Base-by-base conservation (phyloP, 768 basidiomycete species). In the Mycena metata region DNA sequence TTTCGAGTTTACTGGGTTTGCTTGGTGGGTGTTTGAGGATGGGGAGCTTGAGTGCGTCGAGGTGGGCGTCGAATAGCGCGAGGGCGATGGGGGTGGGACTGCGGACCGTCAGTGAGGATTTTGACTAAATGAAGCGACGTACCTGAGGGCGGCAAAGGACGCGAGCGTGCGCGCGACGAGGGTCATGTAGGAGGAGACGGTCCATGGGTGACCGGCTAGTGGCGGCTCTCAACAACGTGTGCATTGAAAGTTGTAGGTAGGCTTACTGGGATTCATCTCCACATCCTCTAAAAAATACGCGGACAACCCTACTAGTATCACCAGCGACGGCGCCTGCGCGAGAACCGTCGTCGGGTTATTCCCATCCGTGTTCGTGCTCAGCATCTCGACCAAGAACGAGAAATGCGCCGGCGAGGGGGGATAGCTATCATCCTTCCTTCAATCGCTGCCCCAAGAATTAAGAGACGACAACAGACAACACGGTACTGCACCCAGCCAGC, bases 281-380 rank as follows among this genome's bases (percentile, higher is more conserved):
- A 66, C 66, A 49, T 70, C 72, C 15, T 71, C 55, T 36, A 77
- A 55, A 65, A 91, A 88, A 76, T 89, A 91, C 9, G 79, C 73
- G 3, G 91, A 91, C 0, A 84, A 83, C 67, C 92, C 91, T 55
- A 86, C 83, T 19, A 93, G 74, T 36, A 93, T 81, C 23, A 92
- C 69, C n/a, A 91, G 76, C 36, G 81, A 80, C 5, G 90, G 89
- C 0, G 82, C 70, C 41, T 73, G 71, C 43, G 75, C 66, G 24
- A 79, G 71, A 21, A 72, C 73, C 13, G 76, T 78, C 61, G 79
- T 78, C 23, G 72, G 41, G 50, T 76, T 74, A 16, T 65, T 23
- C 19, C 62, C 66, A 51, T 47, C 64, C 36, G 71, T 60, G 19
- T 75, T 52, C 11, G 73, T 78, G 67, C 52, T 77, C 74, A 15